phyloP scores from a whole-genome alignment of 805 yeast species.

The Lipomyces yamanashiensis region DNA sequence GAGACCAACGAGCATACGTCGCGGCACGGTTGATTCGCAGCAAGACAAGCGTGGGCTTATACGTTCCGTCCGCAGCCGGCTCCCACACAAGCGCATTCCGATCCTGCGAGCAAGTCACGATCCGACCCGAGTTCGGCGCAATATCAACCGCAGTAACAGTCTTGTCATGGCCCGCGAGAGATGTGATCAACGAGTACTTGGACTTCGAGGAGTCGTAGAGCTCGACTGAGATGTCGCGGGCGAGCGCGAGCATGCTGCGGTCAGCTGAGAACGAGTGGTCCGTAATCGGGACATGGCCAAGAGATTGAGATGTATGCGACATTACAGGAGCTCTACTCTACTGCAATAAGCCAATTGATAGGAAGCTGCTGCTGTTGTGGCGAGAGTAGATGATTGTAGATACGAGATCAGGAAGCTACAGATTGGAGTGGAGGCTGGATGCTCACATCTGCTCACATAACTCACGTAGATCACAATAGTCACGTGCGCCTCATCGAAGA shows the following conservation, averaged over 20 bases:
- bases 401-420: neutral
- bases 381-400: neutral
- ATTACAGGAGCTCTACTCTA: constrained; percentile 47
- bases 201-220: constrained; percentile 62
- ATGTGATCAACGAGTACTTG: constrained; percentile 64
- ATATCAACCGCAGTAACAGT: constrained; percentile 94
- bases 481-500: constrained; percentile 6
- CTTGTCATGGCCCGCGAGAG: constrained; percentile 84
- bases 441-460: neutral
- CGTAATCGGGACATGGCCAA: constrained; percentile 84
- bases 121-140: constrained; percentile 75
- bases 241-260: constrained; percentile 69
- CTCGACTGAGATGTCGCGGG: constrained; percentile 77
- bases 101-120: constrained; percentile 97
- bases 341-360: constrained; percentile 34
- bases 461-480: neutral
- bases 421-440: neutral
- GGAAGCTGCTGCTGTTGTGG: neutral
- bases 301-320: constrained; percentile 52
- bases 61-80: constrained; percentile 61
- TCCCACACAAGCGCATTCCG: constrained; percentile 98
- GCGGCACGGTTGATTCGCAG: constrained; percentile 95
- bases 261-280: constrained; percentile 88
- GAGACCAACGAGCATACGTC: constrained; percentile 92
- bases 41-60: constrained; percentile 88